Base-by-base conservation (phyloP, 1,139 yeast genomes). In the Geotrichum aggregatum region DNA sequence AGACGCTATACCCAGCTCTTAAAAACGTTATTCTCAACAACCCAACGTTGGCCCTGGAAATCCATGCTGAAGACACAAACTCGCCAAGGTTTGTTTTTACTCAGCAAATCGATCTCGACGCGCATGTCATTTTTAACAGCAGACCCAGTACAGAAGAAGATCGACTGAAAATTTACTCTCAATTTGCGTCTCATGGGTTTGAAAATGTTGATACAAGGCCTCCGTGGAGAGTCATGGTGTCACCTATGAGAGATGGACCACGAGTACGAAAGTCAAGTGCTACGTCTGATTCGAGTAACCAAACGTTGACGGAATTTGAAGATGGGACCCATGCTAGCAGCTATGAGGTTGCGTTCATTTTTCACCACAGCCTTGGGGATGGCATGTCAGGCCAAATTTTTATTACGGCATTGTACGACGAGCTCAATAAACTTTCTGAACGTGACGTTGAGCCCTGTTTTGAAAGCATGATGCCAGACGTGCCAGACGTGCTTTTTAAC, bases 221-320 rank as follows among this genome's bases (percentile, higher is more conserved):
- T 2, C 55, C 55, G 7, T 52, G 55, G 55, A 39, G 50, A 19
- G 40, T 47, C 22, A 7, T 38, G 18, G 30, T 52, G 8, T 30
- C 49, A 18, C 46, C 47, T 1, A n/a, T n/a, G n/a, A n/a, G n/a
- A n/a, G n/a, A n/a, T n/a, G n/a, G n/a, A n/a, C n/a, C n/a, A n/a
- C n/a, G n/a, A n/a, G n/a, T n/a, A n/a, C 22, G 16, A 7, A 30
- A 11, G 3, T 1, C 14, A 3, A 40, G 33, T 2, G 28, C 14
- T 21, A 11, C 7, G 11, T 13, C n/a, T 1, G n/a, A n/a, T n/a
- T n/a, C n/a, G n/a, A n/a, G n/a, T n/a, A n/a, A n/a, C n/a, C n/a
- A n/a, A n/a, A n/a, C n/a, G n/a, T n/a, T n/a, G n/a, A n/a, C 40
- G 34, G 24, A 19, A 11, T 2, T 13, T 13, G 8, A 34, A 16